Evolutionary conservation across 306 rosid species (phyloP).

Genomic region (Vachellia pachyceras): DNA sequence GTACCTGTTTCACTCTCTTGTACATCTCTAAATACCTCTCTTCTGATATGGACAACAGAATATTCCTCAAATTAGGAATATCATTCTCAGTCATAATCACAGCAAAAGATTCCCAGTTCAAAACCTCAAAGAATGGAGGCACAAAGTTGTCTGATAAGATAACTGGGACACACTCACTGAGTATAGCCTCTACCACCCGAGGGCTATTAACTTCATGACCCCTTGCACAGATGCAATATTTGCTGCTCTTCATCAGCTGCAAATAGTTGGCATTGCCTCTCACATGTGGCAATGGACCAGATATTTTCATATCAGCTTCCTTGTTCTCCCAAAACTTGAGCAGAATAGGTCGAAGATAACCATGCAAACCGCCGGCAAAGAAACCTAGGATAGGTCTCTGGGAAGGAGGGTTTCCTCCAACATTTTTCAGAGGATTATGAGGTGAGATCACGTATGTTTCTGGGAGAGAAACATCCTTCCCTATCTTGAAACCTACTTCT

Average conservation of each 20-base stretch:
- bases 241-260: slow-evolving; percentile 80
- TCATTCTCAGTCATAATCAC: slow-evolving; percentile 82
- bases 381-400: slow-evolving; percentile 77
- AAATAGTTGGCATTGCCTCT: slow-evolving; percentile 64
- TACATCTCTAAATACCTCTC: slow-evolving; percentile 76
- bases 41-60: slow-evolving; percentile 73
- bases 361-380: slow-evolving; percentile 89
- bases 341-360: slow-evolving; percentile 76
- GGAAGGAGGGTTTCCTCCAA: slow-evolving; percentile 81
- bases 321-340: slow-evolving; percentile 80
- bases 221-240: slow-evolving; percentile 89
- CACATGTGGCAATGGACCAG: slow-evolving; percentile 58
- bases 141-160: slow-evolving; percentile 93
- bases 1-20: slow-evolving; percentile 78
- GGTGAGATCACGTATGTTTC: slow-evolving; percentile 67
- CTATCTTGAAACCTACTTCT: slow-evolving; percentile 85
- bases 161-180: slow-evolving; percentile 85
- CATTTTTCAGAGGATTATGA: slow-evolving; percentile 65
- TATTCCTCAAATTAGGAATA: slow-evolving; percentile 74
- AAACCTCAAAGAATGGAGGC: slow-evolving; percentile 85
- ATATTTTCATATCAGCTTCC: slow-evolving; percentile 88
- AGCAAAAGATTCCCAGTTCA: slow-evolving; percentile 92
- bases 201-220: slow-evolving; percentile 98
- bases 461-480: slow-evolving; percentile 91
- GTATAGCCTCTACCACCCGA: slow-evolving; percentile 84